These are phyloP conservation scores for Takakia lepidozioides DNA, from an alignment of 225 moss, liverwort and hornwort genomes.

Conservation along the genomic window DNA sequence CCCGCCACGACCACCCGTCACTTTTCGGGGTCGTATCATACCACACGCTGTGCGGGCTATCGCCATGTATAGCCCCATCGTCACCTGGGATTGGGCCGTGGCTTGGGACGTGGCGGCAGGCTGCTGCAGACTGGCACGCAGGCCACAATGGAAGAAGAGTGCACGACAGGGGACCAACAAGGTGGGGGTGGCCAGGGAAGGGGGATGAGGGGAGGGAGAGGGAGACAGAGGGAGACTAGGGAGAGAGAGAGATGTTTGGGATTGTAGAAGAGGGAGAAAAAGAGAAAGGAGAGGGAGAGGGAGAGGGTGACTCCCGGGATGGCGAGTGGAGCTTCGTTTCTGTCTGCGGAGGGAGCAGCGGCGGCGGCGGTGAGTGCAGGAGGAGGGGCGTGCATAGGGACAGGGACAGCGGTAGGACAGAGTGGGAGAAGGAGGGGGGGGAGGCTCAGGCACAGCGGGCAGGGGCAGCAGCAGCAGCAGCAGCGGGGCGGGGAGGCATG, in stretches of 20 bases:
- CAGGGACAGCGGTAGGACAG: slow-evolving; percentile 34
- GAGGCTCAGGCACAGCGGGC: slow-evolving; percentile 52
- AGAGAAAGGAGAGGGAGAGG: not conserved
- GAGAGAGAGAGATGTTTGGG: not conserved
- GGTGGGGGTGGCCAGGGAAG: not conserved
- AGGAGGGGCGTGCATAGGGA: slow-evolving; percentile 33
- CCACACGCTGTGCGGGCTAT: too few relatives aligned
- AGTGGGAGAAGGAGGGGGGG: slow-evolving; percentile 48
- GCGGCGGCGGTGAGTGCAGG: slow-evolving; percentile 59
- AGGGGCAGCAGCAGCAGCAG: slow-evolving; percentile 42
- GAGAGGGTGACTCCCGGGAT: slow-evolving; percentile 12
- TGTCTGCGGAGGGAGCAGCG: slow-evolving; percentile 60
- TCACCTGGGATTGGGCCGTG: too few relatives aligned
- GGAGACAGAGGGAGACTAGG: not conserved
- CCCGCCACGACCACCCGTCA: too few relatives aligned
- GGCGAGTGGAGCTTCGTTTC: slow-evolving; percentile 75
- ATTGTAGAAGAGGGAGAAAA: not conserved
- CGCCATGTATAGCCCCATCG: too few relatives aligned
- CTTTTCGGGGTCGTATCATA: too few relatives aligned
- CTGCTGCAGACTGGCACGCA: too few relatives aligned
- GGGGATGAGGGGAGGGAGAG: not conserved
- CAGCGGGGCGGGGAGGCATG: slow-evolving; percentile 33
- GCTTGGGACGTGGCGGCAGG: too few relatives aligned
- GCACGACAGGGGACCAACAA: not conserved
- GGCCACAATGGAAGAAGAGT: too few relatives aligned